These are phyloP conservation scores for Dalbergia cochinchinensis DNA, from an alignment of 306 rosid species.

Conservation along the genomic window DNA sequence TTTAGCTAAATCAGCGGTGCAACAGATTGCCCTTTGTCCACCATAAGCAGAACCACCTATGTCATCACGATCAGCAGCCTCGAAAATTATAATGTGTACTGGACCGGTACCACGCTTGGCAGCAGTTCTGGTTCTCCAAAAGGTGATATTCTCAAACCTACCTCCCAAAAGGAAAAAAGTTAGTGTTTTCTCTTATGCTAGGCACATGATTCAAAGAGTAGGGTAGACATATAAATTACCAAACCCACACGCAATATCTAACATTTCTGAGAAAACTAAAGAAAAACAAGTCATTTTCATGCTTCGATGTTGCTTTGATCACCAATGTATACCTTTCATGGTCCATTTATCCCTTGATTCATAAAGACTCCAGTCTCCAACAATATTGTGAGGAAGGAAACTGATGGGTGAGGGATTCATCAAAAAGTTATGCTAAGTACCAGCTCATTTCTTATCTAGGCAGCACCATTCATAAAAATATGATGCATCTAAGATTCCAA, in stretches of 20 bases:
- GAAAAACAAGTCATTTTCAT: slow-evolving; percentile 1
- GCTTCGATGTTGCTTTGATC: slow-evolving; percentile 20
- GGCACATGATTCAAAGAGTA: slow-evolving; percentile 14
- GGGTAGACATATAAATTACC: slow-evolving; percentile 3
- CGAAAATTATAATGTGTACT: slow-evolving; percentile 80
- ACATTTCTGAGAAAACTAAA: slow-evolving; percentile 32
- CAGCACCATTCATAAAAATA: slow-evolving; percentile 14
- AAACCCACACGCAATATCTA: slow-evolving; percentile 13
- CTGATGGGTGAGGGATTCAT: neutral
- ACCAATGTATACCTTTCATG: slow-evolving; percentile 7
- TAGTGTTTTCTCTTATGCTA: slow-evolving; percentile 39
- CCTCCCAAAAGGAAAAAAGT: slow-evolving; percentile 34
- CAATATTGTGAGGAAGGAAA: neutral
- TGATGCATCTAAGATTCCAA: slow-evolving; percentile 18
- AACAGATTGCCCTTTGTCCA: slow-evolving; percentile 93
- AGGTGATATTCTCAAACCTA: slow-evolving; percentile 85
- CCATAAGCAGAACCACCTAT: slow-evolving; percentile 99
- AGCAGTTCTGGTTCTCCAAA: slow-evolving; percentile 71
- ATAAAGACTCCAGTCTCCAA: slow-evolving; percentile 23
- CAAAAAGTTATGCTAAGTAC: slow-evolving; percentile 23
- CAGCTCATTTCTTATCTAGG: neutral
- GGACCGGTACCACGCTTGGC: slow-evolving; percentile 67
- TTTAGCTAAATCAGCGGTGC: slow-evolving; percentile 94
- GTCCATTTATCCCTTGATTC: slow-evolving; percentile 15
- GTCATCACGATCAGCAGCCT: slow-evolving; percentile 89